Evolutionary conservation across 148 eudicot species (phyloP), one percentile per base, ranked within the genome.

Genomic region (Silene conica): DNA sequence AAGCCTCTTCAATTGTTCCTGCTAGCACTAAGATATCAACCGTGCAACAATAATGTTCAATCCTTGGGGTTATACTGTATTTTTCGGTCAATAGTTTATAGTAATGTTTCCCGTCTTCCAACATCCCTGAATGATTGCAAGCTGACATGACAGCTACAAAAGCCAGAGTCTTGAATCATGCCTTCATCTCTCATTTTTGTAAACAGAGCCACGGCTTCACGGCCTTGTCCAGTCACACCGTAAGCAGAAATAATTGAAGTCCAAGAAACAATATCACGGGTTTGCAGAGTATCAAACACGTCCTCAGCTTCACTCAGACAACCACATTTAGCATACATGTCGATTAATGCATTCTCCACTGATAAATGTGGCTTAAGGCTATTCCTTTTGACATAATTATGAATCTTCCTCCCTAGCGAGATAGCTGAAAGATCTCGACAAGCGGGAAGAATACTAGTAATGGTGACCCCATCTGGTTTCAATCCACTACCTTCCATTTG

Each of bases 301-400:
- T 71, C 77, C 76, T 90, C 86, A 16, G 97, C 96, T 70, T 88
- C 96, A 34, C 18, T 61, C 63, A 90, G 80, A 74, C 86, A 88
- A 5, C 96, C 93, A 70, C 97, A 92, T 78, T 90, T 90, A 10
- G 96, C 89, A 86, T 90, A 92, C 97, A 92, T 90, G 81, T 92
- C 85, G 61, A 90, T 80, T 80, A 92, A 80, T 9, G 93, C 97
- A 74, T 88, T 90, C 80, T 88, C 97, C 38, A 92, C 9, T 0
- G 87, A 80, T 70, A 92, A 61, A 81, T 85, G 88, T 54, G 96
- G 91, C 63, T 75, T 77, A 69, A 92, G 83, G 43, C 79, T 80
- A 71, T 77, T 86, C 70, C 71, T 85, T 69, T 85, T 73, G 6
- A 86, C 81, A 38, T 75, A 85, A 8, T 83, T 76, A 64, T 90